Base-by-base conservation (phyloP, 129 eudicot genomes). In the Deinandra increscens region DNA sequence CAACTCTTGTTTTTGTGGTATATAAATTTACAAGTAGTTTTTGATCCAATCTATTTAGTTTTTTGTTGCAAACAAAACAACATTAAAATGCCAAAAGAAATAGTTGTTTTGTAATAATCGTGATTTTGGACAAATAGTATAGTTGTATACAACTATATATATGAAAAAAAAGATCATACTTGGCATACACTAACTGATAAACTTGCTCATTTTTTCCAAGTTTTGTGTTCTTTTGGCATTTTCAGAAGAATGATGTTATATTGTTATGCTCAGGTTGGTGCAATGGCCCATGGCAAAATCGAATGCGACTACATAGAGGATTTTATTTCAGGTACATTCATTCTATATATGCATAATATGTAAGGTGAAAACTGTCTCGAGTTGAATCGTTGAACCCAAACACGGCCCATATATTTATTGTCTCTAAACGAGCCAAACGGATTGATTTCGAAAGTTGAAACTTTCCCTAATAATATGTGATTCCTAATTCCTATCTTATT, bases 221-320 rank as follows among this genome's bases (percentile, higher is more conserved):
- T 14, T 43, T 23, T 33, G 4, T 3, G 2, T 43, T 10, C 42
- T 55, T 39, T 11, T 9, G 33, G 34, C 46, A 11, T 34, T 51
- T 50, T 51, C 10, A 14, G 10, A 37, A 55, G n/a, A 41, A 38
- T 31, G 7, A 12, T 45, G 49, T 23, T 62, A 12, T 23, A 55
- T 10, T 10, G 15, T 19, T 14, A 37, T 75, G 42, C 48, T 43
- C 78, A 89, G 98, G 90, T 93, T 77, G 98, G 98, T 70, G 97
- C 98, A 34, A 93, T 93, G 97, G 86, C 98, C 53, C 97, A 89
- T 84, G 98, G 97, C 78, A 93, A 87, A 85, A 86, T 93, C 50
- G 97, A 93, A 9, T 56, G 78, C 19, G 95, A 89, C 31, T 86
- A 74, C 51, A 90, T 85, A 31, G 98, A 89, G 58, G 98, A 93